Conservation (phyloP, 179 eudicot genomes). For the Sideroxylon spinosum region DNA sequence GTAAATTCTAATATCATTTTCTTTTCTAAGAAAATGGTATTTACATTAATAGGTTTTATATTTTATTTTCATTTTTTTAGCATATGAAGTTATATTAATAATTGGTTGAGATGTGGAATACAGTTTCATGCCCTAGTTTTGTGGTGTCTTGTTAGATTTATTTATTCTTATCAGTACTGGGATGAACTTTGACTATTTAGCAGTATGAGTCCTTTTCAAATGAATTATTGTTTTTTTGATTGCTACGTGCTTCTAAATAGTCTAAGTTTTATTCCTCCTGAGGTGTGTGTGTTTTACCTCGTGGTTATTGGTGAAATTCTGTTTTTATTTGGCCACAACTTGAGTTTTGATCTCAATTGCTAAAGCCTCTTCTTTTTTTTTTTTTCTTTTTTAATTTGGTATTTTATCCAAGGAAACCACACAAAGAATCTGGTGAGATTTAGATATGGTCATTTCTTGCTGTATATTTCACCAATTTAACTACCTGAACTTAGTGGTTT, state of each 20-base stretch:
- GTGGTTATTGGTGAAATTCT: neutral
- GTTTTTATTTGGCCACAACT: neutral
- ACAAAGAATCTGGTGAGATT: no score
- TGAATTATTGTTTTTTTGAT: no score
- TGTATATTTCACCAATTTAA: neutral
- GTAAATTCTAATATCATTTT: neutral
- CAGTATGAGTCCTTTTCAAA: neutral
- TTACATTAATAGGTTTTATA: neutral
- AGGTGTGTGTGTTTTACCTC: no score
- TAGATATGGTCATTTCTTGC: no score
- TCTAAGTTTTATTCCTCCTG: neutral
- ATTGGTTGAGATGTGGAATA: neutral
- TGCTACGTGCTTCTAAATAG: neutral
- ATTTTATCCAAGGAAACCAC: no score
- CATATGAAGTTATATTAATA: neutral
- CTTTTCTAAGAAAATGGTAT: neutral
- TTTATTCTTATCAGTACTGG: neutral
- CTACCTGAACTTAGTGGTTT: neutral
- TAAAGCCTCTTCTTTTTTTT: no score
- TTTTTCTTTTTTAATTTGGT: no score
- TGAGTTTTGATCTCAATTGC: neutral
- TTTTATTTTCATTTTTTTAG: neutral
- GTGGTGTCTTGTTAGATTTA: neutral
- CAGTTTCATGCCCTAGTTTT: neutral
- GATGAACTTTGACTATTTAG: neutral